Base-by-base conservation (phyloP, 371 early-diverging fungal genomes). In the Mucor plumbeus region DNA sequence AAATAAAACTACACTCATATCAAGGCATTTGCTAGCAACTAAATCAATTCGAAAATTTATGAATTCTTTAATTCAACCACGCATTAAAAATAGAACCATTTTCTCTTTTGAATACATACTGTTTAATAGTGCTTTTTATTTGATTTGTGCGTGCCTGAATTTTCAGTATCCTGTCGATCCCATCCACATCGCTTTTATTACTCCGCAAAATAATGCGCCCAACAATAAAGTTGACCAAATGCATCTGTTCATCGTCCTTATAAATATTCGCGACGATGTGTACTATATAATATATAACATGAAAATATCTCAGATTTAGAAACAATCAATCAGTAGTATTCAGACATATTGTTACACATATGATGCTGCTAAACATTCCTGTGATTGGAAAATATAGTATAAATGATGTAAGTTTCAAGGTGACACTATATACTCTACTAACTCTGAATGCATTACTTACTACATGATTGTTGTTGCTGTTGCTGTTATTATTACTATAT, bases 321-420 rank as follows among this genome's bases (percentile, higher is more conserved):
- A 26, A 26, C 3, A 26, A 26, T 26, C 26, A 26, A 26, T 26
- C 26, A 26, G 26, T 3, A 26, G 26, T 26, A 26, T 50, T 50
- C 26, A 17, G 44, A 44, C 44, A 21, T 21, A 11, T 21, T 50
- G 50, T 50, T 10, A 50, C 50, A 50, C 50, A 50, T 38, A 50
- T 50, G 50, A 50, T 50, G 50, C 50, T 50, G 10, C 50, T 26
- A 26, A 21, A 26, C 9, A 50, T 21, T 50, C 11, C 26, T 50
- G 3, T 38, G 5, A 26, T 26, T 26, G 26, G 26, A 26, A 26
- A 17, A 44, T n/a, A 17, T 6, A 44, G 44, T 17, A 44, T 44
- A 7, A 44, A 50, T 50, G 50, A 50, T 50, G 48, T 48, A 48
- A 48, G 48, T 48, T 17, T 21, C 48, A 19, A 21, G 48, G 48